phyloP scores from a whole-genome alignment of 2,329 filamentous ascomycete species.

The Didymella pinodella region DNA sequence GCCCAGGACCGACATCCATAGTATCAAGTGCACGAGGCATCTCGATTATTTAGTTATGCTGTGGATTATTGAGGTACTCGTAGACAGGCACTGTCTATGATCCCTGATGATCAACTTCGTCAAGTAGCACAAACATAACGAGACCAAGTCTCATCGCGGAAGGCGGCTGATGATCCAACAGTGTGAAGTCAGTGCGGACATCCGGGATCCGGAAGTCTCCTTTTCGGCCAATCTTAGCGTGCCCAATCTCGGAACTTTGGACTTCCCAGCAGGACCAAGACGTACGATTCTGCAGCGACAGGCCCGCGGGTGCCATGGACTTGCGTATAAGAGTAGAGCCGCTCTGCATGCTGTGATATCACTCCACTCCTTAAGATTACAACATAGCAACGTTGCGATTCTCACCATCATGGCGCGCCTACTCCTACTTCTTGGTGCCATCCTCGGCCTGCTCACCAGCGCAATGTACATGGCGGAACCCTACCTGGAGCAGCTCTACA shows the following conservation, averaged over 20 bases:
- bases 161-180: background rate
- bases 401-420: slow-evolving; percentile 26
- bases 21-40: too few relatives aligned
- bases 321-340: background rate
- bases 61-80: too few relatives aligned
- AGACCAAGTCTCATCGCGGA: background rate
- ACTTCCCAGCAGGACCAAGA: background rate
- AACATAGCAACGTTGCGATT: background rate
- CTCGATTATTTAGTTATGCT: too few relatives aligned
- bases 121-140: too few relatives aligned
- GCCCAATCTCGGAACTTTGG: background rate
- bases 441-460: slow-evolving; percentile 35
- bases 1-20: too few relatives aligned
- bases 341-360: background rate
- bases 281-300: background rate
- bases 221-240: background rate
- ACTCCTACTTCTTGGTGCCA: slow-evolving; percentile 32
- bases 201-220: background rate
- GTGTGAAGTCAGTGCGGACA: background rate
- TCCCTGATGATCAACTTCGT: too few relatives aligned
- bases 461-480: slow-evolving; percentile 43
- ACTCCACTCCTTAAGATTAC: background rate
- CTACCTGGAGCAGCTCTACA: slow-evolving; percentile 65
- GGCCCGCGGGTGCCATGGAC: background rate
- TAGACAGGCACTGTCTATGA: too few relatives aligned